A percentile compares a stretch with the other conserved stretches of the same genome.
phyloP scores from a whole-genome alignment of 257 asterid genomes.

The Mitragyna speciosa region DNA sequence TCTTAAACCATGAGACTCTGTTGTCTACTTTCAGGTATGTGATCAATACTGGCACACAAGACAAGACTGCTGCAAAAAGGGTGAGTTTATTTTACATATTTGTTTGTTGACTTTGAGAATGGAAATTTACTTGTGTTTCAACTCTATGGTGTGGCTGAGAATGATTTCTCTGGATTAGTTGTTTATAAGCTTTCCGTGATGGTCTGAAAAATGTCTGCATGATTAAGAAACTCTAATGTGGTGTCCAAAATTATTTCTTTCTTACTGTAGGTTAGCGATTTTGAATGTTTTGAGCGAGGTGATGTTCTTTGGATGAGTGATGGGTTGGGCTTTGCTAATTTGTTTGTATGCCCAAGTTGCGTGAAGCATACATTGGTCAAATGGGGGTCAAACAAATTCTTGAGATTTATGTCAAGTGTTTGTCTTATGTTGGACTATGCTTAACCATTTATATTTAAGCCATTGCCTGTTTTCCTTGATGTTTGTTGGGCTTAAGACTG shows the following conservation, averaged over 20 bases:
- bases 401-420: neutral
- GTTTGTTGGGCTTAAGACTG: neutral
- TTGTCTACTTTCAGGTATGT: slow-evolving; percentile 58
- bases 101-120: neutral
- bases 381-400: neutral
- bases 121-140: neutral
- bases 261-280: neutral
- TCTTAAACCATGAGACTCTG: neutral
- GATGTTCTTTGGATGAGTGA: neutral
- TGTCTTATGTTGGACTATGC: neutral
- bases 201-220: neutral
- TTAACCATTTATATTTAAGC: neutral
- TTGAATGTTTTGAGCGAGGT: neutral
- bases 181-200: neutral
- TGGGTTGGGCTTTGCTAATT: neutral
- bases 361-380: neutral
- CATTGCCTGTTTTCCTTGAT: neutral
- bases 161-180: neutral
- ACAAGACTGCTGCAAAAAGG: slow-evolving; percentile 85
- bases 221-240: neutral
- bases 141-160: neutral
- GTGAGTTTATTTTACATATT: slow-evolving; percentile 38
- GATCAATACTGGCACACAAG: slow-evolving; percentile 83
- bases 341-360: neutral
- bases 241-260: neutral